Conservation (phyloP, 352 stramenopile species). For the Aphanomyces cochlioides region DNA sequence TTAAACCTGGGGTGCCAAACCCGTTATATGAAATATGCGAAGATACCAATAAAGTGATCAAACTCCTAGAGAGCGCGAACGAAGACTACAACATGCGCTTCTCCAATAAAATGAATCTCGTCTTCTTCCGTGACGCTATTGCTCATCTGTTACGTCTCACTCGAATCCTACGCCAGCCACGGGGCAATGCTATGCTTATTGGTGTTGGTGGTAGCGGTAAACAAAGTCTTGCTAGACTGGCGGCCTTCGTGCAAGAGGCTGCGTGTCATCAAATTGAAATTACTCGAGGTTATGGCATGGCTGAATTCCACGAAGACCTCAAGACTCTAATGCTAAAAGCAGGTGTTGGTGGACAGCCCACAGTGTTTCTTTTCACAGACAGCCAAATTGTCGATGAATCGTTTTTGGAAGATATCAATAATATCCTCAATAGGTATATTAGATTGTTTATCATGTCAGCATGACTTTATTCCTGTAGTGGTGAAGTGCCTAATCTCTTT, state of each 20-base stretch:
- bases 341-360: constrained; percentile 74
- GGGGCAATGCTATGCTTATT: constrained; percentile 95
- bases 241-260: constrained; percentile 88
- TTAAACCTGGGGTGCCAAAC: constrained; percentile 71
- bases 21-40: constrained; percentile 83
- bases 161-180: constrained; percentile 88
- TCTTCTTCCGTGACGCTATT: constrained; percentile 94
- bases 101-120: constrained; percentile 93
- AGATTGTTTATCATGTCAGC: neutral
- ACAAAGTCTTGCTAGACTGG: constrained; percentile 87
- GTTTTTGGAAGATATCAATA: constrained; percentile 96
- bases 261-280: constrained; percentile 92
- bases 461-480: constrained; percentile 31
- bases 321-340: constrained; percentile 92
- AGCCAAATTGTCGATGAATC: constrained; percentile 93
- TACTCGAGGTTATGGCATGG: constrained; percentile 82
- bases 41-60: constrained; percentile 75
- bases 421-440: constrained; percentile 89
- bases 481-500: constrained; percentile 95
- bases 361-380: constrained; percentile 93
- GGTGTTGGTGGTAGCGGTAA: constrained; percentile 93
- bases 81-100: constrained; percentile 94
- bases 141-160: constrained; percentile 84
- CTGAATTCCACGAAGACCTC: constrained; percentile 91
- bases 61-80: constrained; percentile 88